Base-by-base conservation (phyloP, 2,329 filamentous ascomycete genomes). In the Fusarium coicis region DNA sequence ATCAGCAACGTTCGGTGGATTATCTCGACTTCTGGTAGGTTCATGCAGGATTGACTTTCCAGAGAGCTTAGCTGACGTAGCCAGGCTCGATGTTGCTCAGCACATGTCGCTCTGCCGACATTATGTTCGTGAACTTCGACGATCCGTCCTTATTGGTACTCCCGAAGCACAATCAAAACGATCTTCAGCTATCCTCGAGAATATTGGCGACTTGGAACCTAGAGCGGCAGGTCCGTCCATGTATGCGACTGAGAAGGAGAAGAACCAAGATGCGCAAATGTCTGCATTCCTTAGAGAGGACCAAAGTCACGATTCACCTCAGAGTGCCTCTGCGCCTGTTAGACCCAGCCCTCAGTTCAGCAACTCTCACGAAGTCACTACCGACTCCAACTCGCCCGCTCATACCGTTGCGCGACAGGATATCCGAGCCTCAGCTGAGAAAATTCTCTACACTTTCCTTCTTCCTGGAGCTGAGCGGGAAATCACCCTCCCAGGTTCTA, bases 71-170 rank as follows among this genome's bases (percentile, higher is more conserved):
- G 43, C 76, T 79, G 34, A 79, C 76, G 46, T 47, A 10, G 18
- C 23, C 78, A 98, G 96, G 96, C 94, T 99, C 77, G 96, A 99
- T 91, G 96, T 99, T 68, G 96, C 96, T 21, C 96, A 99, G 81
- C 96, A 99, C 84, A 98, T 98, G 92, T 97, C 96, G 28, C 89
- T 99, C 64, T 99, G 94, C 81, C 93, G 97, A 55, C 95, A 98
- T 83, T 99, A 98, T 85, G 96, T 99, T 26, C 94, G 96, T 79
- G 95, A 98, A 83, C 89, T 99, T 61, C 93, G 96, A 75, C 90
- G 96, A 73, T 98, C 96, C 30, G 95, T 98, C 70, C 90, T 99
- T 55, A 90, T 98, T 66, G 93, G 94, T 47, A 99, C 96, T 0
- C 96, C 96, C 19, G 96, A 99, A 74, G 87, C 94, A 60, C 94